A percentile compares a stretch with the other conserved stretches of the same genome.
Evolutionary conservation across 192 early-diverging fungal genomes (phyloP).

Genomic region (Gryganskiella cystojenkinii): DNA sequence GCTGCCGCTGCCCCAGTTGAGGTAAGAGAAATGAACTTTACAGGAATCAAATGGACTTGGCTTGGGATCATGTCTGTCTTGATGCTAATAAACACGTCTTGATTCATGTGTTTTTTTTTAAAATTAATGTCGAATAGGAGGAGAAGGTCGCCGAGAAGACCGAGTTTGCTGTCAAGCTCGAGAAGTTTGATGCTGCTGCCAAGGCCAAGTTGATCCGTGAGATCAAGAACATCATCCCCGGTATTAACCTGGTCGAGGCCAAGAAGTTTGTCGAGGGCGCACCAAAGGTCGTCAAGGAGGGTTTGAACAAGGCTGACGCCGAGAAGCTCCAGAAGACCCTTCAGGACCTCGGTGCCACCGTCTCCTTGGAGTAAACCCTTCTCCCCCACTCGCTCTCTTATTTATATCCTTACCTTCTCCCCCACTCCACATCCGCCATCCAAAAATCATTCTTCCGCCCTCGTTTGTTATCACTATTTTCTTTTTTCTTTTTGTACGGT

Average conservation of each 20-base stretch:
- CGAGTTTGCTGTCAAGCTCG: conserved; percentile 95
- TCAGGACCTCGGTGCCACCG: conserved; percentile 92
- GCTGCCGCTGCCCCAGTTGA: conserved; percentile 74
- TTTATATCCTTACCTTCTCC: neutral
- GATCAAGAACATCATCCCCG: conserved; percentile 93
- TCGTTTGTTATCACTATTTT: neutral
- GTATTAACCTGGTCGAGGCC: conserved; percentile 96
- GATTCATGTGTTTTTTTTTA: neutral
- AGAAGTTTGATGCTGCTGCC: conserved; percentile 91
- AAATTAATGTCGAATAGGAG: conserved; percentile 64
- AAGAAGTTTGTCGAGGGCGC: conserved; percentile 99
- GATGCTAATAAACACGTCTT: neutral
- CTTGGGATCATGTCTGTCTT: neutral
- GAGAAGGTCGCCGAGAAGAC: conserved; percentile 94
- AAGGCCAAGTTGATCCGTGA: conserved; percentile 99
- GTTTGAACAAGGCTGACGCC: conserved; percentile 92
- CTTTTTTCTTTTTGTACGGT: neutral
- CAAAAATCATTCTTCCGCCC: neutral
- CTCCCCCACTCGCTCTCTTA: neutral
- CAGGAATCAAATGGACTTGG: neutral
- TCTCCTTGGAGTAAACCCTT: conserved; percentile 87
- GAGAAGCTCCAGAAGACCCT: conserved; percentile 97
- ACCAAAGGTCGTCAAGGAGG: conserved; percentile 96
- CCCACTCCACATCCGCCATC: neutral
- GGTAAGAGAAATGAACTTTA: conserved; percentile 34